Evolutionary conservation across 2,329 filamentous ascomycete genomes (phyloP), one percentile per base, ranked within the genome.

Genomic region (Colletotrichum sublineola): DNA sequence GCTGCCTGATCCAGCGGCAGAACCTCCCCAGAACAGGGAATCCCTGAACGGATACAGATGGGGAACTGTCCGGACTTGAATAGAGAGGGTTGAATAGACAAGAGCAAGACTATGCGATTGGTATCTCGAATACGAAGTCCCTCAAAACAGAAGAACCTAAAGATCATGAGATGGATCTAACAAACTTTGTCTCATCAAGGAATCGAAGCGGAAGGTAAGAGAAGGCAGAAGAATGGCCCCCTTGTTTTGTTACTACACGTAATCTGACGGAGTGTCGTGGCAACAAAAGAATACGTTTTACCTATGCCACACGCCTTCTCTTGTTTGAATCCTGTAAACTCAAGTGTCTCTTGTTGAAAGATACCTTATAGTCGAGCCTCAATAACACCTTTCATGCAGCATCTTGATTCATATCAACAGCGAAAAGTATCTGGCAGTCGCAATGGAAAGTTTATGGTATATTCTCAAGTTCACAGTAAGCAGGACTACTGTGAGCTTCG

Each of bases 151-250:
- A 1, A 48, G 7, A 2, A 20, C 5, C 18, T 4, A 6, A n/a
- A 4, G 7, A 2, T 20, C 9, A 56, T 38, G 20, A 11, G 53
- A 38, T 38, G 11, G 11, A 38, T 24, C 20, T 38, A 7, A 38
- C 31, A 38, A 1, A 1, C n/a, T n/a, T 7, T 24, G 4, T 8
- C 5, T 4, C 3, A 1, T 20, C 2, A n/a, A 11, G 33, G 11
- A 14, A 38, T 12, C 4, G 18, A 29, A 33, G 31, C 12, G 24
- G 48, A 31, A 31, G n/a, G 29, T 18, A 24, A 24, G 24, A 24
- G 24, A 33, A 33, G 3, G 6, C 6, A 15, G 11, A 11, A 31
- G 8, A 55, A n/a, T 12, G 9, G 3, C 18, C 18, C 7, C 53
- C 0, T 11, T 14, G 14, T 18, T 36, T 36, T 36, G 8, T 11